Conservation (phyloP, 1,284 basidiomycete genomes). For the Cryptococcus jaspeensis region DNA sequence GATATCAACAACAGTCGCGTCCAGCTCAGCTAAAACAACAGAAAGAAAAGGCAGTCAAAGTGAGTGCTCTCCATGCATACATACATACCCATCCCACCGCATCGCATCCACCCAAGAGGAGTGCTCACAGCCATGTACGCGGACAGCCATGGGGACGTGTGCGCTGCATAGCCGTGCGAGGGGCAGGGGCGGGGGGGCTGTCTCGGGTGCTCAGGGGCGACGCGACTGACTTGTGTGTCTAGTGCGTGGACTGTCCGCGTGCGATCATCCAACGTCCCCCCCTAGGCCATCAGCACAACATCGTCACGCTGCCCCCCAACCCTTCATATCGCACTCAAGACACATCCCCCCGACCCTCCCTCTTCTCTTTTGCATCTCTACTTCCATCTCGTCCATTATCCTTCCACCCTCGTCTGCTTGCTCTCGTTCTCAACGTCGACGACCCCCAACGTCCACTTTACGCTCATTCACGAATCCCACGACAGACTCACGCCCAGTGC, state of each 20-base stretch:
- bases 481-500: not conserved
- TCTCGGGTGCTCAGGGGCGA: not conserved
- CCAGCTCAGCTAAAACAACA: too few relatives aligned
- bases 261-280: not conserved
- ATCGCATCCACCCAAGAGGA: too few relatives aligned
- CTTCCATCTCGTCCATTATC: not conserved
- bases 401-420: not conserved
- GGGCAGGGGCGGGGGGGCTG: too few relatives aligned
- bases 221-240: conserved; percentile 2
- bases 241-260: not conserved
- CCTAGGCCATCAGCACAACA: not conserved
- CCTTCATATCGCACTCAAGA: not conserved
- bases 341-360: not conserved
- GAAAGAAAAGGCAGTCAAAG: too few relatives aligned
- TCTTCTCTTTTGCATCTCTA: conserved; percentile 1
- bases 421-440: not conserved
- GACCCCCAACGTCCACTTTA: not conserved
- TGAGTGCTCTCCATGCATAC: too few relatives aligned
- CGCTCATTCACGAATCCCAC: conserved; percentile 3
- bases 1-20: too few relatives aligned
- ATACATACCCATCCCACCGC: too few relatives aligned
- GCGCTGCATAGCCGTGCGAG: too few relatives aligned
- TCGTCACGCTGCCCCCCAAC: not conserved
- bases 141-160: too few relatives aligned
- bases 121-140: too few relatives aligned